Base-by-base conservation (phyloP, 805 yeast genomes). In the Kuraishia borneana region DNA sequence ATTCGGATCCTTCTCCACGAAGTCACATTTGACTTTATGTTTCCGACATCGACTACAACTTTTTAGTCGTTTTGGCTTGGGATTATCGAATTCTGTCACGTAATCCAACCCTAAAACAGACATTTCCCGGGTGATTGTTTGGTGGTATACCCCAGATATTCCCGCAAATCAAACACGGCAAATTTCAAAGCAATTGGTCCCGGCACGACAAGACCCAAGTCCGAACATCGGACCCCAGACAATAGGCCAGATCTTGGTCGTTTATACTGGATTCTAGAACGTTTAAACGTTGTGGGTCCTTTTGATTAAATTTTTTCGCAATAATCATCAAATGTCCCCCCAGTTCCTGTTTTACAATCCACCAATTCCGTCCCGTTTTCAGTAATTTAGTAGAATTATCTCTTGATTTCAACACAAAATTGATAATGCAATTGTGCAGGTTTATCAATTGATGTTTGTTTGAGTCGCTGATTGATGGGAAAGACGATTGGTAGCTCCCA, bases 21-120 rank as follows among this genome's bases (percentile, higher is more conserved):
- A 77, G 46, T 77, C 78, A 51, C 85, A 78, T 45, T 68, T 73
- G 13, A 77, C 75, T 49, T 78, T 78, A 43, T 75, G 79, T 45
- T 70, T 70, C 23, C 84, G 61, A 50, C 85, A 78, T 21, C 80
- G 58, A 4, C 68, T 61, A 47, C 85, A 78, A 8, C 82, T 69
- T 43, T 75, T 74, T 30, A 73, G 45, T 8, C 62, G 60, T 37
- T 63, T 58, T 30, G 67, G 67, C 36, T 51, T 58, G 3, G 57
- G 52, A n/a, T 47, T 51, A 35, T 48, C 53, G 28, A 6, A 6
- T 21, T 10, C 23, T 21, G 6, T 12, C 28, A 6, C 28, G 13
- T 8, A 12, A 10, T 25, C 28, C 28, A 25, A 6, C 28, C 16
- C 16, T 6, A 12, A n/a, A n/a, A n/a, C n/a, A n/a, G n/a, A n/a